These are phyloP conservation scores for Trypanosoma vivax DNA, from an alignment of 208 protist species.

Conservation along the genomic window DNA sequence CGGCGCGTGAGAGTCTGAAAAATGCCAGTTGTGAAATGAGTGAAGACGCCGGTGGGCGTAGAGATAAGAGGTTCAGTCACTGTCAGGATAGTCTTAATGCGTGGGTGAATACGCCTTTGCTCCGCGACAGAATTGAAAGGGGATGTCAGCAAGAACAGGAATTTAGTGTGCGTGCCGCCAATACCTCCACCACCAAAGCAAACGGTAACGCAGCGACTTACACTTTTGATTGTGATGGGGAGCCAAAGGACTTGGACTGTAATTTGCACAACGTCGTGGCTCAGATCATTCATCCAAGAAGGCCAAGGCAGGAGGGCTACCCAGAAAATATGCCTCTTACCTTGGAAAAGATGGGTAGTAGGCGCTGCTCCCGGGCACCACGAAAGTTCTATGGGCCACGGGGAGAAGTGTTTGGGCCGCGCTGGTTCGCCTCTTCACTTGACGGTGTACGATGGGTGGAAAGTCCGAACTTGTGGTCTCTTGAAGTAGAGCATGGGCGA, in stretches of 20 bases:
- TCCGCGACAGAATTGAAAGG: no score
- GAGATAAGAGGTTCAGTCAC: no score
- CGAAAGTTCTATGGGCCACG: constrained; percentile 61
- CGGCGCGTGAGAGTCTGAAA: no score
- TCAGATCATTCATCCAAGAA: constrained; percentile 36
- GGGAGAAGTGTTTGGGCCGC: constrained; percentile 23
- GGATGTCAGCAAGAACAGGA: no score
- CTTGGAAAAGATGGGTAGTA: constrained; percentile 23
- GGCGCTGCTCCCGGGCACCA: constrained; percentile 49
- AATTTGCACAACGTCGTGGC: constrained; percentile 50
- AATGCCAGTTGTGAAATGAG: no score
- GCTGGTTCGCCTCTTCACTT: constrained; percentile 48
- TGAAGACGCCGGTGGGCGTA: no score
- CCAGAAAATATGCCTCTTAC: constrained; percentile 34
- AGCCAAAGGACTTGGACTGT: constrained; percentile 42
- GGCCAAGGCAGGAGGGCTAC: constrained; percentile 31
- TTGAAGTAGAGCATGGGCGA: constrained; percentile 42
- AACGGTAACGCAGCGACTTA: no score
- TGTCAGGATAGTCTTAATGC: no score
- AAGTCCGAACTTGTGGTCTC: constrained; percentile 39
- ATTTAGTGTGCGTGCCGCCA: no score
- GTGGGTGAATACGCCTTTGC: no score
- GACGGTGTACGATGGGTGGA: constrained; percentile 25
- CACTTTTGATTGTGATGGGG: constrained; percentile 48
- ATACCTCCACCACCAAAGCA: no score